phyloP scores from a whole-genome alignment of 495 filamentous ascomycete species.

The Penicillium canescens region DNA sequence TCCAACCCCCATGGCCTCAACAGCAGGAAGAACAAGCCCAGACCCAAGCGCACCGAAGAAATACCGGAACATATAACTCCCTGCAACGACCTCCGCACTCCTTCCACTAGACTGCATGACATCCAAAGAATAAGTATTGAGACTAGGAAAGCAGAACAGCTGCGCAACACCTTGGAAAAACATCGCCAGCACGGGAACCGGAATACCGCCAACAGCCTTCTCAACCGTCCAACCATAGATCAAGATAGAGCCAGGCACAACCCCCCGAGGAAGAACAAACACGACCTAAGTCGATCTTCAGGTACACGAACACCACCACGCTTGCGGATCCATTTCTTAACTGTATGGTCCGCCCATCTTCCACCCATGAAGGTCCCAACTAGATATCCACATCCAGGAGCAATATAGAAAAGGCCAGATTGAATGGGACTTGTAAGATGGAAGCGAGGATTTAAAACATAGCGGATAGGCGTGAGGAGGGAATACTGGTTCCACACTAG shows the following conservation, averaged over 20 bases:
- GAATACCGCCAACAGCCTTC: slow-evolving; percentile 63
- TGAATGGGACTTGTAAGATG: slow-evolving; percentile 64
- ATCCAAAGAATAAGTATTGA: slow-evolving; percentile 77
- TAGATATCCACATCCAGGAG: slow-evolving; percentile 70
- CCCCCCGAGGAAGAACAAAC: slow-evolving; percentile 59
- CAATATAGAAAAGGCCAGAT: slow-evolving; percentile 71
- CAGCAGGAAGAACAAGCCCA: slow-evolving; percentile 64
- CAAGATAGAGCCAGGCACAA: slow-evolving; percentile 65
- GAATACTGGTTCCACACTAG: slow-evolving; percentile 76
- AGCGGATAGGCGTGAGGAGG: slow-evolving; percentile 71
- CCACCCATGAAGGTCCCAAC: slow-evolving; percentile 70
- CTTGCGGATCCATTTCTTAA: slow-evolving; percentile 62
- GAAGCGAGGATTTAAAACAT: slow-evolving; percentile 73
- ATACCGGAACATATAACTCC: slow-evolving; percentile 72
- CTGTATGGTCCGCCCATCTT: slow-evolving; percentile 66
- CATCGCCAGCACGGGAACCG: slow-evolving; percentile 67
- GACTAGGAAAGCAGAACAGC: slow-evolving; percentile 68
- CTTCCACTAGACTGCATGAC: slow-evolving; percentile 62
- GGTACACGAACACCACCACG: slow-evolving; percentile 59
- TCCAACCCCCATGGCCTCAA: slow-evolving; percentile 67
- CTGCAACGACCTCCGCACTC: slow-evolving; percentile 68
- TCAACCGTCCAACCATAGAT: slow-evolving; percentile 75
- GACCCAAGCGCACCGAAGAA: slow-evolving; percentile 65
- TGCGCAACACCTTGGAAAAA: slow-evolving; percentile 72
- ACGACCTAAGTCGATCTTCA: slow-evolving; percentile 67